Evolutionary conservation across 441 rosid genomes (phyloP), one percentile per base, ranked within the genome.

Genomic region (Corymbia citriodora): DNA sequence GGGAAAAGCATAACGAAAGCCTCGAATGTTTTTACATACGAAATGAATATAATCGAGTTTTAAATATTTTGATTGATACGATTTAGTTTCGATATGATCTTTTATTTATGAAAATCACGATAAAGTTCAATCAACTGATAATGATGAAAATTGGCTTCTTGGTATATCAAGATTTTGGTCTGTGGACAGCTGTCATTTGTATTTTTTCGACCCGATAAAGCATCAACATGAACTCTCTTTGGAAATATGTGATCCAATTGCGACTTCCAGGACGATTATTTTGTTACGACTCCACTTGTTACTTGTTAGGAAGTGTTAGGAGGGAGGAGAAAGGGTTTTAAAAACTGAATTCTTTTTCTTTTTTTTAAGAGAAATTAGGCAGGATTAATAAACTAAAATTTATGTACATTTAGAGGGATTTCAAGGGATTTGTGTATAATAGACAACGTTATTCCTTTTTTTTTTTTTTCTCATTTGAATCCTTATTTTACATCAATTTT

Each of bases 41-140:
- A 29, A 63, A 63, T 29, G 9, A 31, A 31, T 10, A 0, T 33
- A 16, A 68, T 2, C 3, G 6, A 31, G 10, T 68, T 14, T 12
- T 31, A 31, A 33, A 68, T 6, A 21, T 68, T 31, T 68, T n/a
- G 36, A 68, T 31, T 31, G 79, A 68, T 68, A 68, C 6, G 4
- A 2, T 31, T 4, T 6, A 17, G 7, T 70, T 9, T 55, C 9
- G 4, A 31, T 10, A 9, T 1, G 4, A 2, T 16, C 15, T 6
- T 7, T 10, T 10, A 9, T 25, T 5, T 10, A 13, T 13, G 17
- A 63, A 29, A 29, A 63, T 63, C 7, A 14, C 13, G 7, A 29
- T 29, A 12, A 63, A 63, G 33, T 63, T 63, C 31, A 7, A 63
- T 3, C 33, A 33, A 63, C 13, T 18, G 29, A n/a, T 14, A 14